These are phyloP conservation scores for Saccharomyces jurei DNA, from an alignment of 805 yeast genomes.

Conservation along the genomic window DNA sequence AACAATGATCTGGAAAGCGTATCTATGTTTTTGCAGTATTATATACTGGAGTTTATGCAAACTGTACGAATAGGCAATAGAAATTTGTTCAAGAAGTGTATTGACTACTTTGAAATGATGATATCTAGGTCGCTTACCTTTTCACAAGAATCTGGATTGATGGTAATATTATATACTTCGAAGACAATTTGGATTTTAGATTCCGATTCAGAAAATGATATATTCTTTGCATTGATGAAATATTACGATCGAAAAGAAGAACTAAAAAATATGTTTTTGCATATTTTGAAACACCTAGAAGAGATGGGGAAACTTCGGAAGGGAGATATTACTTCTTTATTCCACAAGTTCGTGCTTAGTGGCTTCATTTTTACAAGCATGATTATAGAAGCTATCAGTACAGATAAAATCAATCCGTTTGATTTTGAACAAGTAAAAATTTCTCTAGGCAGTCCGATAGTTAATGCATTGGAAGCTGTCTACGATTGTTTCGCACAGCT, in stretches of 20 bases:
- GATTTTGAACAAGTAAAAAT: conserved; percentile 25
- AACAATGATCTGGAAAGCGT: conserved; percentile 1
- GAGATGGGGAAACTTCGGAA: conserved; percentile 12
- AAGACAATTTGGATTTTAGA: conserved; percentile 7
- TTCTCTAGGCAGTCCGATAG: conserved; percentile 7
- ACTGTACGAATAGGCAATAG: conserved; percentile 1
- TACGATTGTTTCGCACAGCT: conserved; percentile 12
- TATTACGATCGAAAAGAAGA: conserved; percentile 5
- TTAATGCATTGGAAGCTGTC: conserved; percentile 8
- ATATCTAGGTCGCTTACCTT: conserved; percentile 12
- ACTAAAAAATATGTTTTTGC: conserved; percentile 14
- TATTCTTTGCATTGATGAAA: conserved; percentile 2
- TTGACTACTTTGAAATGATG: conserved; percentile 3
- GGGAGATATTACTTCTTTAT: conserved; percentile 6
- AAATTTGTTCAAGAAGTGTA: background rate
- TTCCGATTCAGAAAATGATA: background rate
- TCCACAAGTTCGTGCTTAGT: conserved; percentile 17
- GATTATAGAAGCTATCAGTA: conserved; percentile 8
- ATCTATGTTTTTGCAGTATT: conserved; percentile 10
- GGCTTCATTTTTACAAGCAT: conserved; percentile 22
- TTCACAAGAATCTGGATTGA: conserved; percentile 17
- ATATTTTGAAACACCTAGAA: conserved; percentile 15
- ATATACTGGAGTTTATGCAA: conserved; percentile 7
- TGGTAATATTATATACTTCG: conserved; percentile 17
- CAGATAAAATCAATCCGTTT: conserved; percentile 21